Base-by-base conservation (phyloP, 345 rosid species). In the Bruguiera gymnorhiza region DNA sequence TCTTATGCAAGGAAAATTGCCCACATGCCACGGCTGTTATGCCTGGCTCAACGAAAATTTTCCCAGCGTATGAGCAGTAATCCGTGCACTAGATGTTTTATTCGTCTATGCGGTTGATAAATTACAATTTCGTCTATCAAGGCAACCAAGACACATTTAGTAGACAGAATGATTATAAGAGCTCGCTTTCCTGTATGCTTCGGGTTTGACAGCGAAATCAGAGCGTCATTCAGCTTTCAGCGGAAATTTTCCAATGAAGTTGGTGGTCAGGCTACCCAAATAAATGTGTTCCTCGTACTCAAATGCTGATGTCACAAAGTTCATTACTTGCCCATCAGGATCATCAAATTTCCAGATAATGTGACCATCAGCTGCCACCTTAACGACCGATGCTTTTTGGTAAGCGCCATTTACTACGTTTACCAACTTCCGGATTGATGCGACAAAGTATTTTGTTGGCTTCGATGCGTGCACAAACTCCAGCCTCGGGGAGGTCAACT, bases 201-300 rank as follows among this genome's bases (percentile, higher is more conserved):
- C 3, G 5, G 18, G 16, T 43, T 15, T 43, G 50, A 43, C 50
- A 13, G 50, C 50, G 13, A 43, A 43, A 43, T 43, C 3, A 13
- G 13, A 15, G 50, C 15, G 50, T 66, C 20, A 67, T 26, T 6
- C 10, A 6, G 50, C 30, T 68, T 50, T 63, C 60, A 85, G 57
- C 2, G 84, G 70, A 48, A 83, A 11, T 68, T 79, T 83, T n/a
- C 86, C 82, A 34, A 83, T 54, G 77, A 81, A 85, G 72, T 81
- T 54, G 60, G 79, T 7, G 31, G 53, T 74, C 21, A 83, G 83
- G 31, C 84, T 82, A 39, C 89, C 89, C 72, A 87, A 15, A 72
- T 80, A 82, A 30, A 85, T 86, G 67, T 85, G 79, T 37, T 70
- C 84, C 23, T 83, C 85, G 65, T 69, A 82, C 80, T 82, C 88